Evolutionary conservation across 768 basidiomycete genomes (phyloP).

Genomic region (Coprinopsis cinerea): DNA sequence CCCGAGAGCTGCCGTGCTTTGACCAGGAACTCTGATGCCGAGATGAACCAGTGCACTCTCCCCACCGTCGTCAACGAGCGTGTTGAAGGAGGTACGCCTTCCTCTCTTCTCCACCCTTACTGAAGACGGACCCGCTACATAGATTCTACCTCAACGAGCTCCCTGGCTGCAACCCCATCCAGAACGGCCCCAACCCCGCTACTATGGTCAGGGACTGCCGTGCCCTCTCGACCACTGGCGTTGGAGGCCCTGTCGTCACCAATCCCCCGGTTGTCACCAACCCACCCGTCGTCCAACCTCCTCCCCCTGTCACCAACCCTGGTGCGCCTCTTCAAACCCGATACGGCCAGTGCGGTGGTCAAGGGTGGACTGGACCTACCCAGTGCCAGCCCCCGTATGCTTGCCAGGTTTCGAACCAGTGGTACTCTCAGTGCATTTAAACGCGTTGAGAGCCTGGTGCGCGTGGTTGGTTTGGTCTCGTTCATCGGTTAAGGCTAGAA

Average conservation of each 20-base stretch:
- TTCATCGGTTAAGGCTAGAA: too few species aligned
- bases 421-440: background rate
- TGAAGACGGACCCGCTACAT: background rate
- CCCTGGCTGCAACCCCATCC: constrained; percentile 4
- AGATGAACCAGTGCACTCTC: constrained; percentile 1
- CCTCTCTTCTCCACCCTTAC: background rate
- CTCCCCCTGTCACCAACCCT: background rate
- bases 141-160: background rate
- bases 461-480: background rate
- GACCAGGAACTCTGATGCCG: background rate
- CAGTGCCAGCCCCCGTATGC: background rate
- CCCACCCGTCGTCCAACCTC: background rate
- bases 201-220: constrained; percentile 1
- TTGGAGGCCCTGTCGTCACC: background rate
- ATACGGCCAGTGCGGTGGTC: constrained; percentile 4
- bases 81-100: background rate
- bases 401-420: too few species aligned
- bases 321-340: background rate
- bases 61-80: background rate
- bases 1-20: background rate
- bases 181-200: background rate
- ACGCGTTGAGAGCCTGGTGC: background rate
- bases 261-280: background rate
- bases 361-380: background rate
- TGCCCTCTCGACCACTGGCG: background rate